Percentiles rank a stretch among this genome's conserved stretches.
Evolutionary conservation across 148 eudicot genomes (phyloP).

Genomic region (Vaccinium darrowii): DNA sequence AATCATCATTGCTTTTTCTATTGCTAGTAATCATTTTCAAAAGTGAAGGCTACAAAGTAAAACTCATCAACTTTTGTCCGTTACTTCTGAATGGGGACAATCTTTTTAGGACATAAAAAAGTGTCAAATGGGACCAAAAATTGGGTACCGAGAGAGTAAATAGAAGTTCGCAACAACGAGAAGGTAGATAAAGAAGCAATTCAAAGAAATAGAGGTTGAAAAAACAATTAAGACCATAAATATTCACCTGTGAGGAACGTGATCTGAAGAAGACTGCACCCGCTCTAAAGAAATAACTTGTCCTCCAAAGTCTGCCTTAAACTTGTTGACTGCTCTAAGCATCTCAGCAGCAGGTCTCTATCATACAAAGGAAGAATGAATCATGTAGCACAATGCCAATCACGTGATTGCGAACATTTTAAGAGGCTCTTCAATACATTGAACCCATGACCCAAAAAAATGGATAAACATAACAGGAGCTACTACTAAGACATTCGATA

Average conservation of each 20-base stretch:
- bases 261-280: constrained; percentile 93
- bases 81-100: too few relatives aligned
- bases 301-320: constrained; percentile 92
- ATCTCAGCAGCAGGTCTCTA: constrained; percentile 88
- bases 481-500: background rate
- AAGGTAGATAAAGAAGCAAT: background rate
- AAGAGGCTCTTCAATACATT: background rate
- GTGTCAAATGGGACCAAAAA: too few relatives aligned
- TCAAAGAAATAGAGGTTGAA: background rate
- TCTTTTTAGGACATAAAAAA: too few relatives aligned
- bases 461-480: background rate
- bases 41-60: too few relatives aligned
- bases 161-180: background rate
- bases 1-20: too few relatives aligned
- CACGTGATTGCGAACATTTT: background rate
- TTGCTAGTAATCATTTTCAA: too few relatives aligned
- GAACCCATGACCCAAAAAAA: background rate
- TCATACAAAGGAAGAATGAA: constrained; percentile 15
- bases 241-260: constrained; percentile 91
- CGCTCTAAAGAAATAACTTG: constrained; percentile 86
- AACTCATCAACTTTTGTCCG: too few relatives aligned
- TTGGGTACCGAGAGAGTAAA: background rate
- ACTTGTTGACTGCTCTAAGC: constrained; percentile 80
- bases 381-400: background rate
- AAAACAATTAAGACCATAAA: background rate